A percentile compares a stretch with the other conserved stretches of the same genome.
Conservation (phyloP, 2,329 filamentous ascomycete genomes). For the Alternaria incomplexa region DNA sequence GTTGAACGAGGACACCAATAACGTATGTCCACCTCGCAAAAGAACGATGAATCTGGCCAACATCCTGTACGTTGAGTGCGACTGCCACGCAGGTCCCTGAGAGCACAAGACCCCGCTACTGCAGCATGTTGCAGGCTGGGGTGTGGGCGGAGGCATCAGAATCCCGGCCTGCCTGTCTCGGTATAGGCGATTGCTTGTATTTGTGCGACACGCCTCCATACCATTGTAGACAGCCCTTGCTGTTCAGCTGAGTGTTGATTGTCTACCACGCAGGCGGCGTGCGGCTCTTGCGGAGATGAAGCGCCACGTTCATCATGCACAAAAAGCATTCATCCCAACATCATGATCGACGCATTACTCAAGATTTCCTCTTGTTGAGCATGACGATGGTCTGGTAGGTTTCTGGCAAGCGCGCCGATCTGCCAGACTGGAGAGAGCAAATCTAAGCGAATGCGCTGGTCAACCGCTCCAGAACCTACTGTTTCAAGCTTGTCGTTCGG, state of each 20-base stretch:
- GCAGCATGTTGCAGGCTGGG: conserved; percentile 2
- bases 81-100: conserved; percentile 18
- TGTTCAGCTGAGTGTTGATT: conserved; percentile 15
- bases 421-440: conserved; percentile 2
- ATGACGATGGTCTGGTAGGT: conserved; percentile 15
- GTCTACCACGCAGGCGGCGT: background rate
- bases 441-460: conserved; percentile 1
- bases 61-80: conserved; percentile 7
- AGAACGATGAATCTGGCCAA: background rate
- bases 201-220: conserved; percentile 20
- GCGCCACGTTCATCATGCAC: conserved; percentile 28
- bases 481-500: conserved; percentile 2
- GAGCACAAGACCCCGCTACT: conserved; percentile 11
- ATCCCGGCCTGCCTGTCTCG: conserved; percentile 18
- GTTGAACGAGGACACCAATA: conserved; percentile 12
- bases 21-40: conserved; percentile 5
- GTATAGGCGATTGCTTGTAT: conserved; percentile 28
- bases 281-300: conserved; percentile 17
- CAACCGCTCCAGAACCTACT: conserved; percentile 1
- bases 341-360: conserved; percentile 20
- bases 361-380: conserved; percentile 18
- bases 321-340: conserved; percentile 17
- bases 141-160: conserved; percentile 25
- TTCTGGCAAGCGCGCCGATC: conserved; percentile 10
- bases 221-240: conserved; percentile 4